These are phyloP conservation scores for Wallacemonas sp. DNA, from an alignment of 208 protist species.

Conservation along the genomic window DNA sequence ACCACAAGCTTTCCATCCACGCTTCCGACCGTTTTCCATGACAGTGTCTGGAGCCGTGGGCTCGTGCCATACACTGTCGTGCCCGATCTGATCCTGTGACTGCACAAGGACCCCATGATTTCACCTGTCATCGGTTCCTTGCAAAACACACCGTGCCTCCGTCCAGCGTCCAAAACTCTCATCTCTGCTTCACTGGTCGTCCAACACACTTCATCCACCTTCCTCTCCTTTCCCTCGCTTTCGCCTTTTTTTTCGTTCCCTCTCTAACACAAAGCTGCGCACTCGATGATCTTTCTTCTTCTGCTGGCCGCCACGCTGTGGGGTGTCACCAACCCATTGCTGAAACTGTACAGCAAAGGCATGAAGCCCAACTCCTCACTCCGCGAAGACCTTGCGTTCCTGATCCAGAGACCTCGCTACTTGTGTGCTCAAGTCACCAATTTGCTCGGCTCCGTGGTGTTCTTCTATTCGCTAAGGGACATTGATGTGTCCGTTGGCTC, in stretches of 20 bases:
- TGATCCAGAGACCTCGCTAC: slow-evolving; percentile 72
- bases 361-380: slow-evolving; percentile 54
- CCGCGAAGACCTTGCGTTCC: slow-evolving; percentile 62
- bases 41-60: too few relatives aligned
- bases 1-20: too few relatives aligned
- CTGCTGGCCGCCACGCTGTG: slow-evolving; percentile 76
- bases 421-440: slow-evolving; percentile 66
- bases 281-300: slow-evolving; percentile 63
- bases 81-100: too few relatives aligned
- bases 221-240: slow-evolving; percentile 3
- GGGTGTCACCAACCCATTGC: slow-evolving; percentile 83
- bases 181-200: too few relatives aligned
- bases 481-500: slow-evolving; percentile 83
- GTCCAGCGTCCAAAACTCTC: too few relatives aligned
- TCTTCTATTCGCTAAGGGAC: slow-evolving; percentile 74
- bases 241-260: background rate
- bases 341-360: slow-evolving; percentile 80
- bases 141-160: too few relatives aligned
- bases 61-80: too few relatives aligned
- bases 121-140: too few relatives aligned
- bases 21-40: too few relatives aligned
- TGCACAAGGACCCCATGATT: too few relatives aligned
- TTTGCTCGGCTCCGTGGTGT: slow-evolving; percentile 70
- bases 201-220: too few relatives aligned
- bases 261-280: background rate